phyloP scores from a whole-genome alignment of 805 yeast genomes.

The Yamadazyma paraphyllophila region DNA sequence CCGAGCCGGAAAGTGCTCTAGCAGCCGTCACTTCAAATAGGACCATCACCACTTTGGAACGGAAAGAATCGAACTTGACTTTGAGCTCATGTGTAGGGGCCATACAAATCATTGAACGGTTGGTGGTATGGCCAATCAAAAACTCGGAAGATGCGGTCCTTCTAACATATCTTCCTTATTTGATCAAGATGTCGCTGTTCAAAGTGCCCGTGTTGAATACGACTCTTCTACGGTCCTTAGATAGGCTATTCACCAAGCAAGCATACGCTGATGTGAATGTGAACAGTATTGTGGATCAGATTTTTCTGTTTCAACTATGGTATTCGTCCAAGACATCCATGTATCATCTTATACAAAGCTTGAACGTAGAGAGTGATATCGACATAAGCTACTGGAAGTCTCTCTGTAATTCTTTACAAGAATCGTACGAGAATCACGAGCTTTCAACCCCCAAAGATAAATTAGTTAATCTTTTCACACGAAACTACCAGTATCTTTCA shows the following conservation, averaged over 20 bases:
- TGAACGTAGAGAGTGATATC: slow-evolving; percentile 24
- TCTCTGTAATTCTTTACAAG: slow-evolving; percentile 34
- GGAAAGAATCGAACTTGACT: slow-evolving; percentile 2
- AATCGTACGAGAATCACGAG: slow-evolving; percentile 27
- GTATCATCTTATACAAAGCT: slow-evolving; percentile 30
- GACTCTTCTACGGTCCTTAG: slow-evolving; percentile 39
- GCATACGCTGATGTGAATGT: slow-evolving; percentile 15
- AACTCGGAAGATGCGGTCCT: slow-evolving; percentile 18
- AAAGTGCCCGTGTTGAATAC: slow-evolving; percentile 39
- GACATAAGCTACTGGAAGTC: slow-evolving; percentile 32
- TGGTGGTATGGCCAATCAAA: slow-evolving; percentile 17
- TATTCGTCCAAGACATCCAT: slow-evolving; percentile 38
- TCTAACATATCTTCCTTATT: slow-evolving; percentile 29
- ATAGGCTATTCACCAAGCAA: slow-evolving; percentile 35
- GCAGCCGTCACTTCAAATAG: slow-evolving; percentile 10
- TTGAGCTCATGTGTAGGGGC: slow-evolving; percentile 39
- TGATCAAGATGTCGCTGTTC: slow-evolving; percentile 28
- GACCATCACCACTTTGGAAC: slow-evolving; percentile 8
- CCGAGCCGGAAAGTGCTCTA: slow-evolving; percentile 6
- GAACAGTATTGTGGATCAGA: slow-evolving; percentile 9
- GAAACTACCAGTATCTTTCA: slow-evolving; percentile 34
- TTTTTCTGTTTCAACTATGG: slow-evolving; percentile 44
- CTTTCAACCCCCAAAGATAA: slow-evolving; percentile 43
- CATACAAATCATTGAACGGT: slow-evolving; percentile 31
- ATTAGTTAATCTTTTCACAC: slow-evolving; percentile 41